phyloP scores from a whole-genome alignment of 306 rosid species.

The Gleditsia sinensis region DNA sequence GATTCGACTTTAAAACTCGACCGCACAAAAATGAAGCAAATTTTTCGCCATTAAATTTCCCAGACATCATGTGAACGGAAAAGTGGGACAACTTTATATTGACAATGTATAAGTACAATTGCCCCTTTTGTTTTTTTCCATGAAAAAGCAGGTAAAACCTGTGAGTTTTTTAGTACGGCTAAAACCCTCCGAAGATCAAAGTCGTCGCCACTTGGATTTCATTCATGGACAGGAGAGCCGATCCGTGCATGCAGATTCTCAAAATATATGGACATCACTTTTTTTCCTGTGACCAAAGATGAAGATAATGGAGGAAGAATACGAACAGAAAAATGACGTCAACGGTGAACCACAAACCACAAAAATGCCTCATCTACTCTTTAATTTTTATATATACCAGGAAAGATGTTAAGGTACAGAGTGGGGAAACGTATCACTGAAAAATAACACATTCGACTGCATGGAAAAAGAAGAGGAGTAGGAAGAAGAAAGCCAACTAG shows the following conservation, averaged over 20 bases:
- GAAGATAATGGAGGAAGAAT: conserved; percentile 16
- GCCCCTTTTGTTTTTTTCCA: conserved; percentile 6
- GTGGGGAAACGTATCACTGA: conserved; percentile 19
- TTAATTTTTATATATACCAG: conserved; percentile 13
- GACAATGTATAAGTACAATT: neutral
- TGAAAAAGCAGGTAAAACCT: conserved; percentile 34
- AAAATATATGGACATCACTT: conserved; percentile 23
- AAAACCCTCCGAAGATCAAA: conserved; percentile 23
- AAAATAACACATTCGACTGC: conserved; percentile 17
- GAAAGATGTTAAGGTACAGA: conserved; percentile 6
- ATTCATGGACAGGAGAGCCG: neutral
- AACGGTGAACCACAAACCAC: conserved; percentile 27
- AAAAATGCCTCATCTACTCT: neutral
- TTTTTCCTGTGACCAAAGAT: conserved; percentile 4
- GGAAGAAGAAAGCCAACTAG: neutral
- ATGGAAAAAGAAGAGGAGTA: neutral
- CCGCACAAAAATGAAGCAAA: conserved; percentile 31
- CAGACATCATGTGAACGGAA: conserved; percentile 52
- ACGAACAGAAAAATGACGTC: conserved; percentile 26
- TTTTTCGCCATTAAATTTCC: conserved; percentile 3
- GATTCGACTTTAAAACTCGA: conserved; percentile 25
- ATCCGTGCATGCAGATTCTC: neutral
- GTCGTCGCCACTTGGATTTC: conserved; percentile 36
- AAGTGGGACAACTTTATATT: conserved; percentile 27
- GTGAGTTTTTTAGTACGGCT: conserved; percentile 40